Percentiles rank a stretch among this genome's conserved stretches.
Conservation (phyloP, 441 rosid genomes). For the Bruguiera hainesii region DNA sequence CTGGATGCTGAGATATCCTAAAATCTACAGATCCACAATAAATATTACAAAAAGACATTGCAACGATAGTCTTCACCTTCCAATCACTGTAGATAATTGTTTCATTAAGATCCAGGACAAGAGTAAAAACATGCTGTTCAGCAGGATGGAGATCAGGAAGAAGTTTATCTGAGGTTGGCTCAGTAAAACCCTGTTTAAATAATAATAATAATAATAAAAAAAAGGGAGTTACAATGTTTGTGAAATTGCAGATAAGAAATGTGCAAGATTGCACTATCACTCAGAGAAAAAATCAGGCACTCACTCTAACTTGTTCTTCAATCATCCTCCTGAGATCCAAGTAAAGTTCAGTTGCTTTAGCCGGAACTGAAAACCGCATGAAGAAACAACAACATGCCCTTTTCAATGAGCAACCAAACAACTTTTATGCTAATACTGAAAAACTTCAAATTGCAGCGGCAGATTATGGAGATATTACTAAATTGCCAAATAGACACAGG, state of each 20-base stretch:
- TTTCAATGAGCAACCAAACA: too few relatives aligned
- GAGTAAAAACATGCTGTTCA: slow-evolving; percentile 83
- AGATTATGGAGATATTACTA: too few relatives aligned
- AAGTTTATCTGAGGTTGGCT: slow-evolving; percentile 93
- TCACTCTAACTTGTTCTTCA: slow-evolving; percentile 79
- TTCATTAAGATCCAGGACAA: slow-evolving; percentile 93
- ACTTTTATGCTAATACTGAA: too few relatives aligned
- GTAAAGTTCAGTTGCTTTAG: slow-evolving; percentile 72
- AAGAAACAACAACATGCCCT: slow-evolving; percentile 1
- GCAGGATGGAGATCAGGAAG: slow-evolving; percentile 90
- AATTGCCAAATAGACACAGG: too few relatives aligned
- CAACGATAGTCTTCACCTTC: slow-evolving; percentile 47
- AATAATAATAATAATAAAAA: neutral
- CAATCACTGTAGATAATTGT: slow-evolving; percentile 91
- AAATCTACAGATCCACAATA: slow-evolving; percentile 4
- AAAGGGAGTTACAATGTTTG: neutral
- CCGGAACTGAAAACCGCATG: slow-evolving; percentile 54
- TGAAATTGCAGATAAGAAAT: too few relatives aligned
- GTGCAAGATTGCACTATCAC: neutral
- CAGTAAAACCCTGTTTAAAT: slow-evolving; percentile 65
- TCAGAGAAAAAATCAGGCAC: slow-evolving; percentile 8
- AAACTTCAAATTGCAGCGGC: too few relatives aligned
- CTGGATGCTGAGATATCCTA: neutral
- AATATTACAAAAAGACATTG: neutral
- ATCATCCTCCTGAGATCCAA: slow-evolving; percentile 67